Evolutionary conservation across 805 yeast genomes (phyloP), one percentile per base, ranked within the genome.

Genomic region (Metschnikowia aberdeeniae): DNA sequence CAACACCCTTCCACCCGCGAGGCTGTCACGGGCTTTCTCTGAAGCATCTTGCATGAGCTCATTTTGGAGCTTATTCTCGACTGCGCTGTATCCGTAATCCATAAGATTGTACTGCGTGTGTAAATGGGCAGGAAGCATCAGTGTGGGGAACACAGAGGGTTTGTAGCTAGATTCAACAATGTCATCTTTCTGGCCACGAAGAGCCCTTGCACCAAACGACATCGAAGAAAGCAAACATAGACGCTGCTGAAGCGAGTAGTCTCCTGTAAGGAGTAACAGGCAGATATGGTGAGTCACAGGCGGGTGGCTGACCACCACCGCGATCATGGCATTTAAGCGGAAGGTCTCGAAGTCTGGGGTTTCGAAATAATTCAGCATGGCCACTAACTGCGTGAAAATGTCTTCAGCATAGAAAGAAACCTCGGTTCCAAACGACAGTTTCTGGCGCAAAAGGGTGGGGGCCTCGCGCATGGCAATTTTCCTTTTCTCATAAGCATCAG

Each of bases 171-270:
- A 61, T 2, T 73, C 61, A n/a, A 72, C 72, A 0, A 55, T 49
- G 0, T 60, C 69, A 58, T 84, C 92, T 4, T 74, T 71, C 27
- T 71, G 61, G 0, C 89, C 92, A 36, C 84, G 68, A 8, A 89
- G 68, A 51, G 86, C 89, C 48, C 96, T 64, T 0, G 89, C 88
- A 3, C 86, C 78, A 20, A 89, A 64, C 0, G 90, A 83, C 10
- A 88, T 58, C 0, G 86, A 67, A 4, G 90, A 78, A 14, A 93
- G 62, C 7, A 90, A 70, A 26, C 78, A 66, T 65, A 90, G 71
- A 39, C 98, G 64, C 48, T 84, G 90, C 49, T 86, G 93, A 14
- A 93, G 61, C 0, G 96, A 88, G 50, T 84, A 80, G 57, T 92
- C 99, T 0, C 90, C 89, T 0, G 75, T 70, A 30, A 79, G 67